phyloP scores from a whole-genome alignment of 495 filamentous ascomycete genomes.

The Rhypophila decipiens region DNA sequence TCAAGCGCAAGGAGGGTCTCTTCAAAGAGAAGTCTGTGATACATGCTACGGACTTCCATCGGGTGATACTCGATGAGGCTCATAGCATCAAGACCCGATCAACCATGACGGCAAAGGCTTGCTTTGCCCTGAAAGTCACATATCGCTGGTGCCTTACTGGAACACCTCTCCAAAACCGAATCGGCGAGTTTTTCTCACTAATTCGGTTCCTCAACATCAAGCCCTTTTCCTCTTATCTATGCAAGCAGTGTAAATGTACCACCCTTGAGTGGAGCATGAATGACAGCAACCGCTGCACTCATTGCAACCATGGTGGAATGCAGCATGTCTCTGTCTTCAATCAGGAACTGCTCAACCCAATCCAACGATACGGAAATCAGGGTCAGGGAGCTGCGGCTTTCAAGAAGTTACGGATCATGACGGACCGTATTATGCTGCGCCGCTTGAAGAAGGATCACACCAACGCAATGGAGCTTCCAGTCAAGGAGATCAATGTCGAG shows the following conservation, averaged over 20 bases:
- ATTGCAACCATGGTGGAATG: constrained; percentile 63
- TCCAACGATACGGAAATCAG: constrained; percentile 45
- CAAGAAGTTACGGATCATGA: constrained; percentile 74
- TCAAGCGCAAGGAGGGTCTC: constrained; percentile 65
- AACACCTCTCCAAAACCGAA: constrained; percentile 91
- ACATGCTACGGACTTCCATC: constrained; percentile 81
- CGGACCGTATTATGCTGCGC: constrained; percentile 87
- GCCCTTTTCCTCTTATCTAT: constrained; percentile 91
- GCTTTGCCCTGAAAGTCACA: constrained; percentile 76
- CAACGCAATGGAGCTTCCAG: constrained; percentile 86
- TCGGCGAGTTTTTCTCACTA: constrained; percentile 94
- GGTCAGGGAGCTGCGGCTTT: constrained; percentile 60
- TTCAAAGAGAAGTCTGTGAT: constrained; percentile 75
- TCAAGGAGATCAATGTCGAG: constrained; percentile 86
- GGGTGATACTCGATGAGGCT: constrained; percentile 90
- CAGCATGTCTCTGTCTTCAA: constrained; percentile 94
- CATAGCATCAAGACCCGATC: constrained; percentile 90
- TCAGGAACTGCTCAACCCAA: constrained; percentile 86
- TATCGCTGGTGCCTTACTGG: constrained; percentile 95
- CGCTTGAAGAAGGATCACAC: constrained; percentile 89
- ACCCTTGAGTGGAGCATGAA: constrained; percentile 77
- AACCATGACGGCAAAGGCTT: constrained; percentile 88
- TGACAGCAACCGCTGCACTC: constrained; percentile 56
- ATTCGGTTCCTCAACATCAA: constrained; percentile 80
- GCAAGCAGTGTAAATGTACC: constrained; percentile 73